These are phyloP conservation scores for Cymbidium sinense DNA, from an alignment of 106 monocot genomes.

Conservation along the genomic window DNA sequence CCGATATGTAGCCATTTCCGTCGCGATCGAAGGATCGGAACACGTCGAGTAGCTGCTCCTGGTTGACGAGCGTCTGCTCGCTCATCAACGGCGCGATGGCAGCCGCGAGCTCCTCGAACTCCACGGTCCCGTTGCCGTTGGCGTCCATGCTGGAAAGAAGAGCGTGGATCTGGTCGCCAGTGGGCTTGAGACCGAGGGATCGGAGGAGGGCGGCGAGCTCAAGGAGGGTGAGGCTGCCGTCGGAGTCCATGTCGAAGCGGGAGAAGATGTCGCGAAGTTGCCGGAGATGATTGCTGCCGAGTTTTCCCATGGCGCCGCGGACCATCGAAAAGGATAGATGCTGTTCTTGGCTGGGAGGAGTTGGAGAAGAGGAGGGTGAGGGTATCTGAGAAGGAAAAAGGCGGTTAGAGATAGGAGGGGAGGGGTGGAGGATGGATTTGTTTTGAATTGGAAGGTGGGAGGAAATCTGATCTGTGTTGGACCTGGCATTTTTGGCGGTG, in stretches of 20 bases:
- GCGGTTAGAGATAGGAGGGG: neutral
- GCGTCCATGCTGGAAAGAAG: slow-evolving; percentile 58
- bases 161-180: slow-evolving; percentile 59
- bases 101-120: slow-evolving; percentile 60
- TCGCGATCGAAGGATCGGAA: slow-evolving; percentile 64
- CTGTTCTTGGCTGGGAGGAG: neutral
- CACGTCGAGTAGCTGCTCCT: slow-evolving; percentile 45
- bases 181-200: slow-evolving; percentile 51
- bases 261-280: slow-evolving; percentile 48
- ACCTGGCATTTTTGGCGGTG: neutral
- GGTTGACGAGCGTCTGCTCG: slow-evolving; percentile 44
- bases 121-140: slow-evolving; percentile 64
- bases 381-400: neutral
- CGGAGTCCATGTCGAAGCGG: slow-evolving; percentile 70
- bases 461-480: neutral
- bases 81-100: slow-evolving; percentile 51
- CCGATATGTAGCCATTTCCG: slow-evolving; percentile 60
- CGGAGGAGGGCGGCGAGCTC: slow-evolving; percentile 80
- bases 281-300: slow-evolving; percentile 21
- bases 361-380: neutral
- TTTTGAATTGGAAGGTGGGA: neutral
- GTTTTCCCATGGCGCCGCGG: neutral
- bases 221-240: slow-evolving; percentile 62
- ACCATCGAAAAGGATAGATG: neutral
- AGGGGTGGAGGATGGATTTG: neutral